Conservation (phyloP, 257 asterid genomes). For the Solanum etuberosum region DNA sequence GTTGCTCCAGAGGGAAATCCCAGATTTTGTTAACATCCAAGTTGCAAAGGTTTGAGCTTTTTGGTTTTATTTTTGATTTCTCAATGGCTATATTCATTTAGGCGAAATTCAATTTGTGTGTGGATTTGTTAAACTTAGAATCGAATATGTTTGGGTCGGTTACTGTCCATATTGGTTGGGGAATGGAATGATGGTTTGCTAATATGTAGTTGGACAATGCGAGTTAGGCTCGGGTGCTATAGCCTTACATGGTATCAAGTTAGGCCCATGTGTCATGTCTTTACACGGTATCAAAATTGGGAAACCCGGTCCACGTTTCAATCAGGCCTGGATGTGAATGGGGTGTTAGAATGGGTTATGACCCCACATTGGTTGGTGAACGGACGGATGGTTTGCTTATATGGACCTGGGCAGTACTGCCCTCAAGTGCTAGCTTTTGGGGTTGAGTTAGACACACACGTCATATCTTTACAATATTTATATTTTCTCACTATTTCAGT, state of each 20-base stretch:
- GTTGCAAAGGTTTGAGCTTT: constrained; percentile 76
- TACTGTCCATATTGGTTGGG: neutral
- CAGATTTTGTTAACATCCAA: constrained; percentile 72
- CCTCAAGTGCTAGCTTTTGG: neutral
- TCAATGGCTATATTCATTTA: neutral
- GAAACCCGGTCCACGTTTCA: neutral
- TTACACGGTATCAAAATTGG: neutral
- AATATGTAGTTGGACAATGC: neutral
- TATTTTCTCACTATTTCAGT: neutral
- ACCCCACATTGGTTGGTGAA: neutral
- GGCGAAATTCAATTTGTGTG: neutral
- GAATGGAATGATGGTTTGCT: neutral
- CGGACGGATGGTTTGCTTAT: neutral
- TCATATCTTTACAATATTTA: neutral
- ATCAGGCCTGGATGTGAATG: neutral
- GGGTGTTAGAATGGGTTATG: neutral
- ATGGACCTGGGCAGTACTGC: neutral
- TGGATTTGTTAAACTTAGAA: neutral
- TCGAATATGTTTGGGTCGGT: neutral
- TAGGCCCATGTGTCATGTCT: neutral
- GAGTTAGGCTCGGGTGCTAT: neutral
- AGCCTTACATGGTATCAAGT: neutral
- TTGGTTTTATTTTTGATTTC: neutral
- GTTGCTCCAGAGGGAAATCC: constrained; percentile 95
- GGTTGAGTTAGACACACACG: neutral